phyloP scores from a whole-genome alignment of 2,329 filamentous ascomycete species.

The Pseudogymnoascus destructans region DNA sequence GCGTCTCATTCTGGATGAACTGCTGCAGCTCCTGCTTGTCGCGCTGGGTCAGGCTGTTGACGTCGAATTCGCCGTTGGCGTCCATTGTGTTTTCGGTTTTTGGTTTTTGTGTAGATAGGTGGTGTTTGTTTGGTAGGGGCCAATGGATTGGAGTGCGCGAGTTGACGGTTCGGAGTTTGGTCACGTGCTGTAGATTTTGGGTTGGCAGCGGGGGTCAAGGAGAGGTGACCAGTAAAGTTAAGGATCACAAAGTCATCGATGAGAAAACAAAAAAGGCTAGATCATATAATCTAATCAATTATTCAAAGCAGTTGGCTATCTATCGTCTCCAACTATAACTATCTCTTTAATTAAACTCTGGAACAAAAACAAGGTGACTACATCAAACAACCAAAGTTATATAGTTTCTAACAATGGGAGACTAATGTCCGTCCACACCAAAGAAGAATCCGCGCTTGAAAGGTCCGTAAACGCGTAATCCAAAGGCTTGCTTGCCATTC shows the following conservation, averaged over 20 bases:
- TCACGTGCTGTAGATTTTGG: background rate
- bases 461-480: background rate
- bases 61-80: constrained; percentile 35
- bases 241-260: background rate
- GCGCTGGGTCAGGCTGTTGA: constrained; percentile 62
- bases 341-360: background rate
- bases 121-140: constrained; percentile 21
- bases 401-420: background rate
- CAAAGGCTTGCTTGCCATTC: background rate
- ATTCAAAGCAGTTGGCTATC: constrained; percentile 5
- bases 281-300: background rate
- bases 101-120: constrained; percentile 20
- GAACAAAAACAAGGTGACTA: too few relatives aligned
- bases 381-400: background rate
- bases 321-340: background rate
- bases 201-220: background rate
- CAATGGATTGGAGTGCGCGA: too few relatives aligned
- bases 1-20: constrained; percentile 71
- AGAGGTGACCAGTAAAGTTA: background rate
- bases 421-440: background rate
- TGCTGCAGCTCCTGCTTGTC: constrained; percentile 82
- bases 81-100: background rate
- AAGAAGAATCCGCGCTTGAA: background rate
- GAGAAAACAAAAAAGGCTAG: background rate
- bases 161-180: background rate